Base-by-base conservation (phyloP, 345 rosid species). In the Excoecaria agallocha region DNA sequence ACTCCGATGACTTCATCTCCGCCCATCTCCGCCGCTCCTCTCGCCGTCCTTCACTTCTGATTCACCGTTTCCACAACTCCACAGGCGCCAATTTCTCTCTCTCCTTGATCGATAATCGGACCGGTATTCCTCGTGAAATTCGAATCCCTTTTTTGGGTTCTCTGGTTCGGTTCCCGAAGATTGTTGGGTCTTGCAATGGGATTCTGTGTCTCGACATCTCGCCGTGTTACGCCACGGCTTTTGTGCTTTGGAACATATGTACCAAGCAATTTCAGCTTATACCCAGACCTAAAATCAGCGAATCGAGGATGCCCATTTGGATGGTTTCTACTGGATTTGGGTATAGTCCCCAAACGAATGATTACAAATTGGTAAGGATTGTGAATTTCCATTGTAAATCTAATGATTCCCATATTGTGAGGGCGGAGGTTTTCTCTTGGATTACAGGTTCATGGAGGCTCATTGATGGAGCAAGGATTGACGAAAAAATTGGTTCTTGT, bases 201-300 rank as follows among this genome's bases (percentile, higher is more conserved):
- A 73, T 85, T 24, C 45, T 83, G 61, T 85, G 86, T 50, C 76
- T 85, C 57, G 86, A 83, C 39, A 25, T 79, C 58, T 83, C 88
- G 0, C 76, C 76, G 9, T 72, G 70, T 38, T 70, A 66, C 57
- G 76, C 65, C 17, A 51, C 38, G 1, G 79, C 43, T 35, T 79
- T 85, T 58, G 59, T 75, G 6, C 51, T 85, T 1, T 85, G 88
- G 88, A 85, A 85, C 49, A 55, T 76, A 4, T 65, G 64, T 0
- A 76, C 78, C 12, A 60, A 35, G 24, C 57, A 75, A 24, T 75
- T 24, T n/a, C 25, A 20, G 61, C 20, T 30, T 22, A 72, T 85
- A 19, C 82, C 82, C 9, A 4, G 22, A 0, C 84, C 88, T 5
- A 16, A 5, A 22, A 66, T 74, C 57, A 37, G 24, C 12, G 66